These are phyloP conservation scores for Myriosclerotinia scirpicola DNA, from an alignment of 2,329 filamentous ascomycete genomes.

Conservation along the genomic window DNA sequence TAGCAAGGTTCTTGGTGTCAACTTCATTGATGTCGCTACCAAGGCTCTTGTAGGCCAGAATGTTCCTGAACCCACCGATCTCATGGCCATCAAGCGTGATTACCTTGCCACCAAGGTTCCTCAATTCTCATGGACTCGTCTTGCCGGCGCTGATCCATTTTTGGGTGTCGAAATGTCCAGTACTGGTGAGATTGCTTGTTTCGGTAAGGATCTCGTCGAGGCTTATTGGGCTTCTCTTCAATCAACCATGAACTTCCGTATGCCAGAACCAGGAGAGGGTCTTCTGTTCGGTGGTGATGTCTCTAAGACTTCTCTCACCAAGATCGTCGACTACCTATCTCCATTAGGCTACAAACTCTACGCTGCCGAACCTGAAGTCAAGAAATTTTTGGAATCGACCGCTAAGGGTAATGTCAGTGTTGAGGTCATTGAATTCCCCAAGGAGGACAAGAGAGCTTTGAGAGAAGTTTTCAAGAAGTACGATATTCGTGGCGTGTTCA, in stretches of 20 bases:
- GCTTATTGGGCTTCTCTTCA: slow-evolving; percentile 97
- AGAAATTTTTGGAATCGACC: slow-evolving; percentile 74
- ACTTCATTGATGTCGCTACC: slow-evolving; percentile 93
- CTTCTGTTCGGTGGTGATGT: slow-evolving; percentile 89
- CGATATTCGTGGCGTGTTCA: slow-evolving; percentile 94
- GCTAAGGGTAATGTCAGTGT: slow-evolving; percentile 68
- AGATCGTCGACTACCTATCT: slow-evolving; percentile 81
- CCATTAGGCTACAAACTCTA: slow-evolving; percentile 94
- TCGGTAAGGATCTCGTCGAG: slow-evolving; percentile 92
- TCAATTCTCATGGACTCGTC: slow-evolving; percentile 98
- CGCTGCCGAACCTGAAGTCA: slow-evolving; percentile 78
- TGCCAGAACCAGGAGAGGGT: slow-evolving; percentile 91
- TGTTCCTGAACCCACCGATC: slow-evolving; percentile 80
- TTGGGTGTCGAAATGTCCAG: slow-evolving; percentile 96
- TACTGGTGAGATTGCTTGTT: slow-evolving; percentile 98
- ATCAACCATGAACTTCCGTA: slow-evolving; percentile 98
- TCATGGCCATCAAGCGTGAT: slow-evolving; percentile 86
- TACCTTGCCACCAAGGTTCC: slow-evolving; percentile 97
- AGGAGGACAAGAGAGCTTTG: slow-evolving; percentile 90
- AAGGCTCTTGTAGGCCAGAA: slow-evolving; percentile 85
- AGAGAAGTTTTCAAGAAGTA: slow-evolving; percentile 96
- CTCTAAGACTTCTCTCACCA: slow-evolving; percentile 66
- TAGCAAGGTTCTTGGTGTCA: slow-evolving; percentile 91
- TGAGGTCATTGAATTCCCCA: slow-evolving; percentile 95
- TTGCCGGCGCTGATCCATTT: slow-evolving; percentile 95